Conservation (phyloP, 2,329 filamentous ascomycete species). For the Didymella lethalis region DNA sequence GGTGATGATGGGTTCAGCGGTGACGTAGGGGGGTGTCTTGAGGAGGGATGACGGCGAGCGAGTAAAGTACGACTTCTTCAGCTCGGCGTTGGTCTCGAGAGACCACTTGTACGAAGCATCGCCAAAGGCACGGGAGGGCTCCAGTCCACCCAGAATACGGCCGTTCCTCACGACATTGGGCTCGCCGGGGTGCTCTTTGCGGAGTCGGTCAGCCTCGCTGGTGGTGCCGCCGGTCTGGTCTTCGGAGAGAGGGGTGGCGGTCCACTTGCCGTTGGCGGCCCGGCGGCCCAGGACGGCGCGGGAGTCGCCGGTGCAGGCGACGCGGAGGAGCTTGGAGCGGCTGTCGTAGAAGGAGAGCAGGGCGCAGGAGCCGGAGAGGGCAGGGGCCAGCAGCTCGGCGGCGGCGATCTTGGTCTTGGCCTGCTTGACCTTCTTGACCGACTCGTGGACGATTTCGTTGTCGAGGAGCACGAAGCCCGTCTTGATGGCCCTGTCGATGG, state of each 20-base stretch:
- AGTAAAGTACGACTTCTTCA: conserved; percentile 88
- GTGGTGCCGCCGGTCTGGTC: conserved; percentile 94
- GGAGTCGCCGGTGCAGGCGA: conserved; percentile 96
- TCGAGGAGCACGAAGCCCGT: conserved; percentile 87
- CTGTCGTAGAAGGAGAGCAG: conserved; percentile 96
- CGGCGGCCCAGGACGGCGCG: conserved; percentile 88
- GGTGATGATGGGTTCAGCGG: conserved; percentile 92
- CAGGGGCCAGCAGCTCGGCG: conserved; percentile 89
- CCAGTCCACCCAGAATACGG: conserved; percentile 87
- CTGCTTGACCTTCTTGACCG: conserved; percentile 88
- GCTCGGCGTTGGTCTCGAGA: conserved; percentile 79
- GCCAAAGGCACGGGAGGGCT: conserved; percentile 93
- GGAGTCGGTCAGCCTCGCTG: conserved; percentile 82
- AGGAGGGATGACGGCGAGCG: conserved; percentile 77
- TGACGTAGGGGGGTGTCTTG: conserved; percentile 95
- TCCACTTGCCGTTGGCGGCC: conserved; percentile 84
- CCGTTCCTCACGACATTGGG: conserved; percentile 87
- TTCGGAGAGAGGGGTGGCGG: conserved; percentile 84
- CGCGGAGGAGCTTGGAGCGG: conserved; percentile 82
- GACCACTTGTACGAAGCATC: conserved; percentile 98
- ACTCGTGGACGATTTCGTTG: conserved; percentile 92
- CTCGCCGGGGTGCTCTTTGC: conserved; percentile 87
- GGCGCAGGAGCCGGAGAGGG: conserved; percentile 95
- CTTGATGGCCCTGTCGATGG: conserved; percentile 92
- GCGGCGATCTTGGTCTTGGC: conserved; percentile 88